These are phyloP conservation scores for Lathyrus tuberosus DNA, from an alignment of 306 rosid genomes.

Conservation along the genomic window DNA sequence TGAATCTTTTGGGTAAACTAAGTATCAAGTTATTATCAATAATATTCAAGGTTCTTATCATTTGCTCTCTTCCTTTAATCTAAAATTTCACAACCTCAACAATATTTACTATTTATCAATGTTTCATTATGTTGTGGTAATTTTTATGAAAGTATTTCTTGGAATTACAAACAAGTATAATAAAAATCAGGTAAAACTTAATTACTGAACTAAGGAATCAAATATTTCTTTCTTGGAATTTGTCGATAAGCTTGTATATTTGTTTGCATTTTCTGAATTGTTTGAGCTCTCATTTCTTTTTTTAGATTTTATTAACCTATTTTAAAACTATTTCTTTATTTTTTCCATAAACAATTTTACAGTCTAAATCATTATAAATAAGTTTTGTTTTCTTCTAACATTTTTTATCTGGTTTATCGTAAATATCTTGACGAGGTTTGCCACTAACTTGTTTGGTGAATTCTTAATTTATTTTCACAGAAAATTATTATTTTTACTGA, in stretches of 20 bases:
- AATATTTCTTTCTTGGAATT: too few species aligned
- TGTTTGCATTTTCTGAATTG: conserved; percentile 20
- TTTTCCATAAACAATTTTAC: conserved; percentile 1
- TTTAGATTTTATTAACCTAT: not conserved
- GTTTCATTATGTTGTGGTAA: too few species aligned
- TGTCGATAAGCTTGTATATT: not conserved
- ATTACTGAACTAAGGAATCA: too few species aligned
- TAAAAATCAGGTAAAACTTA: too few species aligned
- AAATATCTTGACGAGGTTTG: not conserved
- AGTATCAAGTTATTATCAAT: too few species aligned
- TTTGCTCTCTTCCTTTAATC: too few species aligned
- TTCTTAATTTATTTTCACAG: not conserved
- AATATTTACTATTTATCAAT: too few species aligned
- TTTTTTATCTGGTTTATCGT: not conserved
- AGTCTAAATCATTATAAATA: not conserved
- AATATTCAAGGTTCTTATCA: too few species aligned
- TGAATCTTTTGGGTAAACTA: too few species aligned
- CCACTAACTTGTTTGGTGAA: conserved; percentile 22
- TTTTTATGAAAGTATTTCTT: too few species aligned
- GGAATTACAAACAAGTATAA: too few species aligned
- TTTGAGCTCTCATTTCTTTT: conserved; percentile 16
- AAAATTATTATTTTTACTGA: not conserved
- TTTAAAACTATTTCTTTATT: not conserved
- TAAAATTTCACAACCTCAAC: too few species aligned
- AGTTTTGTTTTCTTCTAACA: not conserved